Percentiles rank a stretch among this genome's conserved stretches.
These are phyloP conservation scores for Fusarium lateritium DNA, from an alignment of 2,329 filamentous ascomycete species.

Conservation along the genomic window DNA sequence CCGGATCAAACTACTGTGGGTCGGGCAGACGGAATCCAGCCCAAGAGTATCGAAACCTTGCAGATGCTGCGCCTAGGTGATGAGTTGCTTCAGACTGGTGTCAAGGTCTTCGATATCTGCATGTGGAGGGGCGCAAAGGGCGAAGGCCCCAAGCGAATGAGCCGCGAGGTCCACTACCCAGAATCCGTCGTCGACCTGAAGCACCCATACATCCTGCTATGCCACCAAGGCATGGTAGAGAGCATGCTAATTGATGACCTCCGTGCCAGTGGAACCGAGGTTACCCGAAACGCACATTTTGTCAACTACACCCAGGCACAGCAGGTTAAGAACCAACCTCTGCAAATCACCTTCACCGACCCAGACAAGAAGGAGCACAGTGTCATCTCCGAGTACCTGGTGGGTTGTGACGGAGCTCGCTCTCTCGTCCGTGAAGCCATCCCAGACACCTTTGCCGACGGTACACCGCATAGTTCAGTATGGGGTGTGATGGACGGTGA, in stretches of 20 bases:
- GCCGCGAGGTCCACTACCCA: slow-evolving; percentile 67
- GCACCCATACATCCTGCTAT: slow-evolving; percentile 69
- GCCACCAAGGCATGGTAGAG: slow-evolving; percentile 83
- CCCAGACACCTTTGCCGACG: slow-evolving; percentile 67
- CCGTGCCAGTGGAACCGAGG: slow-evolving; percentile 71
- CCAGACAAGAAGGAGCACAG: neutral
- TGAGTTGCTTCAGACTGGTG: slow-evolving; percentile 75
- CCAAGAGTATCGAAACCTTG: slow-evolving; percentile 83
- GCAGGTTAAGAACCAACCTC: no score
- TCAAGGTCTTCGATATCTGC: slow-evolving; percentile 79
- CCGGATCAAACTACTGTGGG: slow-evolving; percentile 77
- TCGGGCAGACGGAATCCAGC: slow-evolving; percentile 79
- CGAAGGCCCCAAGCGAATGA: slow-evolving; percentile 60
- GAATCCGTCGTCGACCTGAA: slow-evolving; percentile 67
- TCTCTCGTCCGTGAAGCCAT: slow-evolving; percentile 78
- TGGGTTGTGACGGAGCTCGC: slow-evolving; percentile 74
- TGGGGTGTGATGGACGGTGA: slow-evolving; percentile 82
- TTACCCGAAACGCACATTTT: slow-evolving; percentile 66
- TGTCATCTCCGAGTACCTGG: slow-evolving; percentile 8
- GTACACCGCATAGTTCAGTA: slow-evolving; percentile 66
- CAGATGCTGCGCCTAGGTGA: slow-evolving; percentile 79
- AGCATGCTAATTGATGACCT: slow-evolving; percentile 78
- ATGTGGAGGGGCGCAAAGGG: slow-evolving; percentile 79
- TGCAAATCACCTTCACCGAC: no score
- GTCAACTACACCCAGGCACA: no score